Percentiles rank a stretch among this genome's conserved stretches.
Conservation (phyloP, 106 monocot species). For the Dendrobium officinale region DNA sequence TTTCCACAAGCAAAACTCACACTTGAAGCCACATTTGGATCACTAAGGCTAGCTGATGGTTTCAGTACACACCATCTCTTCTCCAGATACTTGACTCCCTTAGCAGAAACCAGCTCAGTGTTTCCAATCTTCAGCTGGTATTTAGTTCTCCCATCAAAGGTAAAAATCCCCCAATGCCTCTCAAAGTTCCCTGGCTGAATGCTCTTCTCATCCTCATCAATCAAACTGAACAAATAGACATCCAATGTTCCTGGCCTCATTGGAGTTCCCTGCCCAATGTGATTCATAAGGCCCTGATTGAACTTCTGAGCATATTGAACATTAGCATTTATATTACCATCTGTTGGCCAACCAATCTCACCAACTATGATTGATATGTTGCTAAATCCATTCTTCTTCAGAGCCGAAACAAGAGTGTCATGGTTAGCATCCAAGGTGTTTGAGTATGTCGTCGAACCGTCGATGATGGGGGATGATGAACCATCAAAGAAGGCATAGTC, state of each 20-base stretch:
- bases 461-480: slow-evolving; percentile 24
- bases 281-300: slow-evolving; percentile 69
- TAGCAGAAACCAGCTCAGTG: slow-evolving; percentile 37
- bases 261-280: slow-evolving; percentile 62
- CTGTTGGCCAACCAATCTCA: slow-evolving; percentile 92
- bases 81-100: slow-evolving; percentile 44
- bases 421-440: slow-evolving; percentile 86
- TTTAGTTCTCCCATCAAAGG: slow-evolving; percentile 58
- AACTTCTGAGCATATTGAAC: slow-evolving; percentile 45
- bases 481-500: slow-evolving; percentile 92
- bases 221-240: slow-evolving; percentile 74
- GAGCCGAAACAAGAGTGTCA: slow-evolving; percentile 72
- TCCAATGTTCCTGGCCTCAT: slow-evolving; percentile 59
- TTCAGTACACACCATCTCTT: slow-evolving; percentile 76
- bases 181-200: slow-evolving; percentile 84
- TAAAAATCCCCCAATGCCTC: slow-evolving; percentile 81
- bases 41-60: slow-evolving; percentile 38
- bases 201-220: slow-evolving; percentile 85
- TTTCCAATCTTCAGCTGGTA: slow-evolving; percentile 49
- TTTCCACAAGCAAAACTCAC: slow-evolving; percentile 73
- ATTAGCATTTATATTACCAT: slow-evolving; percentile 73
- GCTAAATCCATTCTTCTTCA: slow-evolving; percentile 66
- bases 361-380: slow-evolving; percentile 72
- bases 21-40: slow-evolving; percentile 35
- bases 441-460: slow-evolving; percentile 38